Evolutionary conservation across 2,329 filamentous ascomycete genomes (phyloP), one percentile per base, ranked within the genome.

Genomic region (Talaromyces sp.): DNA sequence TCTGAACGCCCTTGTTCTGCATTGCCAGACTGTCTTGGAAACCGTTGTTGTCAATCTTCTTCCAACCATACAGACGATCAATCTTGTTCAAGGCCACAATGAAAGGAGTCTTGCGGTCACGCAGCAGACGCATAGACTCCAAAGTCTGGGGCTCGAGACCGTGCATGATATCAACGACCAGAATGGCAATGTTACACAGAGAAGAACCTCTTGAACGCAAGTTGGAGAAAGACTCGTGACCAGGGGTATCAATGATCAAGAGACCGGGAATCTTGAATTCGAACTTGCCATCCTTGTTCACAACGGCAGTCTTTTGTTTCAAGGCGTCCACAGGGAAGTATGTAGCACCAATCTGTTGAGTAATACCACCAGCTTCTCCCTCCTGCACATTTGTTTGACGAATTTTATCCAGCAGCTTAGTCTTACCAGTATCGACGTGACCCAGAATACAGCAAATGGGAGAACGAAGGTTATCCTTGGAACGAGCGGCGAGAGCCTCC

Each of bases 171-270:
- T 99, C 94, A 64, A 99, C 93, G 37, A 99, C 95, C 62, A 99
- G 80, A 71, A 99, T 99, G 66, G 94, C 94, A 77, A 99, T 99
- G 80, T 99, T 99, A 77, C 95, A 99, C 54, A 99, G 89, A 13
- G 92, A 97, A 36, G 94, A 97, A 77, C 94, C 94, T 78, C 95
- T 87, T 63, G 93, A 97, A 69, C 95, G 89, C 61, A 99, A 79
- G 77, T 99, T 99, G 59, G 93, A 96, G 85, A 99, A 99, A 68
- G 94, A 99, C 85, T 99, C 94, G 91, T 99, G 94, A 79, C 94
- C 94, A 68, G 94, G 95, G 0, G 94, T 99, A 77, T 99, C 94
- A 69, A 99, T 99, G 68, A 99, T 86, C 62, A 99, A 79, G 50
- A 99, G 85, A 83, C 94, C 94, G 40, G 94, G 95, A 19, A 99